Percentiles rank a stretch among this genome's conserved stretches.
Evolutionary conservation across 257 asterid species (phyloP).

Genomic region (Solanum neorickii): DNA sequence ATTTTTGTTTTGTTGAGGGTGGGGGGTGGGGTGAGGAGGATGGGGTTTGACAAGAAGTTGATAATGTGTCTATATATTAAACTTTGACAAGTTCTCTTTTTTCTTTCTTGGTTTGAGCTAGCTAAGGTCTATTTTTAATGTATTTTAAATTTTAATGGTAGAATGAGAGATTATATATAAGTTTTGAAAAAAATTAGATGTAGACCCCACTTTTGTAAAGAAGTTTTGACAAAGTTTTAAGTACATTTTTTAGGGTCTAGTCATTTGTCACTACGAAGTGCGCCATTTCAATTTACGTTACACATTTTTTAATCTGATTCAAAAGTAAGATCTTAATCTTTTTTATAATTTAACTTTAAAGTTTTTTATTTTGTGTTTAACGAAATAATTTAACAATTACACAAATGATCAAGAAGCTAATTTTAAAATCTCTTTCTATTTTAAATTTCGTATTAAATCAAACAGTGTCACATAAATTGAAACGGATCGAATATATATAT

Average conservation of each 20-base stretch:
- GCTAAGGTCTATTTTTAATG: slow-evolving; percentile 10
- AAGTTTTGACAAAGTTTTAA: slow-evolving; percentile 41
- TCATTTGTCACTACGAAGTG: slow-evolving; percentile 17
- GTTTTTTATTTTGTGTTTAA: rapidly evolving
- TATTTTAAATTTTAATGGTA: background rate
- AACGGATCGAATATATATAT: no score
- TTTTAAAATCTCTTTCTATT: no score
- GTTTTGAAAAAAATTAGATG: background rate
- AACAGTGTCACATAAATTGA: rapidly evolving
- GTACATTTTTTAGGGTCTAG: slow-evolving; percentile 15
- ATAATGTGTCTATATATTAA: slow-evolving; percentile 33
- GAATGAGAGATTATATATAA: slow-evolving; percentile 2
- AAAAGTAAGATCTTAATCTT: no score
- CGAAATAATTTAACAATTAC: no score
- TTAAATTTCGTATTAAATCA: no score
- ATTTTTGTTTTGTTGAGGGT: background rate
- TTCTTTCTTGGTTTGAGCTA: slow-evolving; percentile 7
- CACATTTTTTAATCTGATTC: no score
- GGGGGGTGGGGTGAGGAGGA: background rate
- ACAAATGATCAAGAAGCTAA: no score
- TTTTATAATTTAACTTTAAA: no score
- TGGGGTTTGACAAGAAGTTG: slow-evolving; percentile 37
- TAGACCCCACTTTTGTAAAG: slow-evolving; percentile 33
- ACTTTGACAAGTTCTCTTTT: slow-evolving; percentile 47
- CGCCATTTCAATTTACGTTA: background rate